Percentiles rank a stretch among this genome's conserved stretches.
These are phyloP conservation scores for Fusarium ramigenum DNA, from an alignment of 2,329 filamentous ascomycete genomes.

Conservation along the genomic window DNA sequence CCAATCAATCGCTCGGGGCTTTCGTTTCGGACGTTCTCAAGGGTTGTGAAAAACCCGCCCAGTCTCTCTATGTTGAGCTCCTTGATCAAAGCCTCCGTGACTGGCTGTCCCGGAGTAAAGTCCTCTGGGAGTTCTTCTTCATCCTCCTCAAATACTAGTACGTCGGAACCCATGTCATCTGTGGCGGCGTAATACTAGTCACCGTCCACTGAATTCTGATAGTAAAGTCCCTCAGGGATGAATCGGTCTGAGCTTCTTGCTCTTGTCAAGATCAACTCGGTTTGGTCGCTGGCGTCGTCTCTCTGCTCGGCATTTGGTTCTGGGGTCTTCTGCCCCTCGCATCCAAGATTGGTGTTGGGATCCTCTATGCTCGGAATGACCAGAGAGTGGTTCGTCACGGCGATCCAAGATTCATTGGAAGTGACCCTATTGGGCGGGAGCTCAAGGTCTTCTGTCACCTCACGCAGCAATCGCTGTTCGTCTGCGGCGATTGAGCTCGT, in stretches of 20 bases:
- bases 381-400: not conserved
- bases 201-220: not conserved
- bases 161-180: not conserved
- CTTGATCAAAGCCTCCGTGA: not conserved
- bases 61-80: not conserved
- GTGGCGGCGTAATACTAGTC: not conserved
- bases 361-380: not conserved
- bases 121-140: not conserved
- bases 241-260: not conserved
- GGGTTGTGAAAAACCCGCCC: not conserved
- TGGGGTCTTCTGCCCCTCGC: not conserved
- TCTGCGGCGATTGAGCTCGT: not conserved
- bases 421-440: not conserved
- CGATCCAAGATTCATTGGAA: not conserved
- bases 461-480: not conserved
- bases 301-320: not conserved
- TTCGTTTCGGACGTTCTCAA: not conserved
- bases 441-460: slow-evolving; percentile 1
- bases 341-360: not conserved
- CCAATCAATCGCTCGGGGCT: not conserved
- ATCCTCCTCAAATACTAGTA: not conserved
- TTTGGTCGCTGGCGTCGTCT: not conserved
- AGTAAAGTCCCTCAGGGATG: not conserved
- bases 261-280: not conserved
- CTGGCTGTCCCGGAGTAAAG: not conserved